Base-by-base conservation (phyloP, 129 eudicot genomes). In the Flaveria brownii region DNA sequence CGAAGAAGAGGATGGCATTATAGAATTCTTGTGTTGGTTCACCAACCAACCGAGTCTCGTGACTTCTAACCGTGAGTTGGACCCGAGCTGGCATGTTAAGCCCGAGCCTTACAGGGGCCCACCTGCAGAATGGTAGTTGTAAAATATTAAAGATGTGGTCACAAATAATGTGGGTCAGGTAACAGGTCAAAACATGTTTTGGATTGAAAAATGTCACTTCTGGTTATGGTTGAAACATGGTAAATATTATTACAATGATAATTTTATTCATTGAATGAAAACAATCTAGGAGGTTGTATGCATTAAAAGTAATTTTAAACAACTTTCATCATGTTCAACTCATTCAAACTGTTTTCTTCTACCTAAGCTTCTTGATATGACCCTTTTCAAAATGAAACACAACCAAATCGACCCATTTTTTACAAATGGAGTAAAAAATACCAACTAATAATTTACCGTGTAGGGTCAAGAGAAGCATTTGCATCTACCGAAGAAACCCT, bases 71-170 rank as follows among this genome's bases (percentile, higher is more conserved):
- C 0, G 86, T 86, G 49, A 70, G 68, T 71, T 88, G 92, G 9
- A 86, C 92, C 72, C 86, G 86, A 54, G 97, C 95, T 33, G 95
- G 92, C 84, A 88, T 74, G 75, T 85, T 83, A 22, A 75, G 30
- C 1, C 97, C 97, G 20, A 91, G 78, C 73, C 81, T 84, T 54
- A 86, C 71, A 6, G 85, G 70, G 5, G 84, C 78, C 88, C 85
- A 83, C 77, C 94, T 91, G 91, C 63, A 73, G 68, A 77, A 51
- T 62, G 28, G 20, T 23, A 6, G 67, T 66, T 15, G 26, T 33
- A 61, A 67, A 11, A 16, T 9, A 67, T 20, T 14, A 61, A 43
- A n/a, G 17, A 26, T 56, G 43, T 50, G 47, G 16, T 8, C 18
- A 11, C 25, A 26, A 70, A 2, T 69, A 14, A 0, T 42, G 18